Base-by-base conservation (phyloP, 176 grass and related monocot genomes). In the Oryza coarctata region DNA sequence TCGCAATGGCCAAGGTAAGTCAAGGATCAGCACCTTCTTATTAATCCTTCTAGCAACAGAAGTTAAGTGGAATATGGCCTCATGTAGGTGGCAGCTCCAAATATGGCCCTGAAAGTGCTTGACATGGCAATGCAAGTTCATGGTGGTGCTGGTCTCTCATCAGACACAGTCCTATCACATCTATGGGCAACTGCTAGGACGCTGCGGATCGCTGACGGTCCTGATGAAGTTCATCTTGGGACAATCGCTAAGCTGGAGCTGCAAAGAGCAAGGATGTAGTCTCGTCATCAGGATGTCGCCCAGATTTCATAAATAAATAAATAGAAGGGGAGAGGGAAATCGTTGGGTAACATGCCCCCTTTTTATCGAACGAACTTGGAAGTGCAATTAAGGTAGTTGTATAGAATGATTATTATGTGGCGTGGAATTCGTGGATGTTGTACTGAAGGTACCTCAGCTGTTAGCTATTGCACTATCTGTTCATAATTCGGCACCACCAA, bases 81-180 rank as follows among this genome's bases (percentile, higher is more conserved):
- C 14, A 27, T 82, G 68, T 68, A 98, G 93, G 96, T 98, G 15
- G 91, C 96, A n/a, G 90, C 96, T 71, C 93, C 96, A 75, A 98
- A 91, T 64, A 95, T 98, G 92, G 89, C 96, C n/a, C 79, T 95
- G 67, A 98, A 87, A 71, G 96, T 98, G 63, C 91, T 98, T 7
- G 96, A 95, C 83, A 91, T 89, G 82, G 96, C 96, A 38, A 95
- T 95, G 69, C 96, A 98, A 93, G 92, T 98, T 8, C 96, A 98
- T 7, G 96, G 96, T 2, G 96, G 90, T 27, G 93, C 88, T 3
- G 96, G 96, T 69, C 9, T 98, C 5, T 98, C 96, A 5, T 93
- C 92, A 0, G 96, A 95, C 68, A 95, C 89, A 0, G 76, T 85
- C 35, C 69, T 98, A 9, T 86, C 96, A 0, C 93, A 95, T 85